Percentiles rank a stretch among this genome's conserved stretches.
Evolutionary conservation across 805 yeast genomes (phyloP).

Genomic region (Cyberlindnera mrakii): DNA sequence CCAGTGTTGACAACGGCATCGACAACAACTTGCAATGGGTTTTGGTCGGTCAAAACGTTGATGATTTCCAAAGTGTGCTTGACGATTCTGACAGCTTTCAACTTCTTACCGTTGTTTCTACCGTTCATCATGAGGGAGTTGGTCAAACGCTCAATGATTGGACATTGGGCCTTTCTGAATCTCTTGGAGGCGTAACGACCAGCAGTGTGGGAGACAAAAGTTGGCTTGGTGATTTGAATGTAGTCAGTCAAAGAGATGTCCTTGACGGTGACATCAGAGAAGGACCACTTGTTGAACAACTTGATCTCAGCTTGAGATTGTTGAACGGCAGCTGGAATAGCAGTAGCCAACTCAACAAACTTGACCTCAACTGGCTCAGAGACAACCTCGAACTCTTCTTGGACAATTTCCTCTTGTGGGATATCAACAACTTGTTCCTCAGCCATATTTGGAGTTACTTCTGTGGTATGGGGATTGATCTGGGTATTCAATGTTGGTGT

Average conservation of each 20-base stretch:
- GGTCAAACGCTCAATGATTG: constrained; percentile 98
- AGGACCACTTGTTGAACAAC: constrained; percentile 99
- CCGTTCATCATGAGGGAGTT: constrained; percentile 99
- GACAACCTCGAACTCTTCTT: constrained; percentile 65
- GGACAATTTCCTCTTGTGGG: constrained; percentile 39
- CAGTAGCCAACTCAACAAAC: constrained; percentile 83
- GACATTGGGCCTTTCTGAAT: constrained; percentile 99
- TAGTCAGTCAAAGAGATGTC: constrained; percentile 98
- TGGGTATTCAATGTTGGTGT: background rate
- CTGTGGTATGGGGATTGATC: constrained; percentile 3
- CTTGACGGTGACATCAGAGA: constrained; percentile 94
- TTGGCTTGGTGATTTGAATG: constrained; percentile 97
- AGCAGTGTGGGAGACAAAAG: constrained; percentile 97
- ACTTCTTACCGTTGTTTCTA: constrained; percentile 99
- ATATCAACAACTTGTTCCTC: constrained; percentile 51
- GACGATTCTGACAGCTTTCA: constrained; percentile 99
- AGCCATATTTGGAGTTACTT: constrained; percentile 54
- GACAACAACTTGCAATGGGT: constrained; percentile 98
- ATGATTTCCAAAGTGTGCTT: constrained; percentile 99
- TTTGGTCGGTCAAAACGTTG: constrained; percentile 94
- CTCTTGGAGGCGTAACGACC: constrained; percentile 99
- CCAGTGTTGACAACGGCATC: constrained; percentile 99
- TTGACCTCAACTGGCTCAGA: constrained; percentile 79
- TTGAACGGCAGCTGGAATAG: constrained; percentile 95
- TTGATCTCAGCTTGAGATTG: constrained; percentile 94